Evolutionary conservation across 352 stramenopile species (phyloP).

Genomic region (Pythium aquatile): DNA sequence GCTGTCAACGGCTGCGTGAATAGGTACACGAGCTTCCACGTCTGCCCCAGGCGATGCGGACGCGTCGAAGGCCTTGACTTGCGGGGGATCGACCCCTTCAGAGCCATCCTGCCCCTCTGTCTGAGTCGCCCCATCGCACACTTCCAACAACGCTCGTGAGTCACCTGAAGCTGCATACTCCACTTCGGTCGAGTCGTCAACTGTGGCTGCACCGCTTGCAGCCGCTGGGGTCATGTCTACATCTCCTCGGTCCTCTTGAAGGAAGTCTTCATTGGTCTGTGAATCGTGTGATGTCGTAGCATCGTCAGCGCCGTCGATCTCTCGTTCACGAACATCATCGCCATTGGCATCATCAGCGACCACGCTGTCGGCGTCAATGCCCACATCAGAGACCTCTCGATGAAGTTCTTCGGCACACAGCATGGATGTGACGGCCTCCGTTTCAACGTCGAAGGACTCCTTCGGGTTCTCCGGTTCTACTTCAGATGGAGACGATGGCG

Average conservation of each 20-base stretch:
- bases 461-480: too few species aligned
- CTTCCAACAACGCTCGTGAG: background rate
- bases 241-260: too few species aligned
- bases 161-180: background rate
- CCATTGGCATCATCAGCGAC: background rate
- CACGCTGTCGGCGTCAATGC: background rate
- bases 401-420: too few species aligned
- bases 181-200: background rate
- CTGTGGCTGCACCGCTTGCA: background rate
- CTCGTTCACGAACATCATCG: background rate
- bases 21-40: background rate
- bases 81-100: background rate
- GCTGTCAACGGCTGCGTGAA: background rate
- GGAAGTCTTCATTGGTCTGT: too few species aligned
- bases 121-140: background rate
- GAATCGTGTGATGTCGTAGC: too few species aligned
- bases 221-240: background rate
- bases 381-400: too few species aligned
- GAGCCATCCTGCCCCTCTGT: background rate
- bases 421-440: too few species aligned
- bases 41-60: background rate
- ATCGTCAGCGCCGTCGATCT: background rate
- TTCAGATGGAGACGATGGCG: too few species aligned
- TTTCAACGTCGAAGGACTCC: too few species aligned
- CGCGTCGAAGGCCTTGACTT: background rate